Base-by-base conservation (phyloP, 2,329 filamentous ascomycete species). In the Calonectria pteridis region DNA sequence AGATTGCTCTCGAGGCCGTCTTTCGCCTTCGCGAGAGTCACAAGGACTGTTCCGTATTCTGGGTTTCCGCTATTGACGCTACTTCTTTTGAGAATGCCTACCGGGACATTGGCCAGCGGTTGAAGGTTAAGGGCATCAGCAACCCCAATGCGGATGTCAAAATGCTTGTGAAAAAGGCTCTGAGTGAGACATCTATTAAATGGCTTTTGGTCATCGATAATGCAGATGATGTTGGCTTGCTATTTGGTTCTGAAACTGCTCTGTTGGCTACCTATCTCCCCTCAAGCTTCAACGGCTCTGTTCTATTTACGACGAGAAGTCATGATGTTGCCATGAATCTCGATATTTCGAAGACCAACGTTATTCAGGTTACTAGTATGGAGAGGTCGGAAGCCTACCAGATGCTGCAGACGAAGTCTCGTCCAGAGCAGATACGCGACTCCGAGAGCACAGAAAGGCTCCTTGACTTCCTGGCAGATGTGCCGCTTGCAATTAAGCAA, bases 141-240 rank as follows among this genome's bases (percentile, higher is more conserved):
- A 73, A 86, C 16, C 73, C 80, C 1, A 80, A 83, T 6, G 80
- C 78, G 0, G 83, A 88, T 68, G 68, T 85, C 1, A 85, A 83
- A 53, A n/a, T 43, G 18, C 79, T 86, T 2, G 83, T 88, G 5
- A 85, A 84, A 49, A 51, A 43, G 6, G 76, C 74, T 9, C 72
- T 88, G 1, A 83, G 80, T 43, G 67, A 79, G 28, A 71, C 37
- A 16, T 72, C 62, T 1, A 79, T 81, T 2, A 67, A 73, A 0
- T 88, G 86, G 87, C 77, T 88, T 2, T 69, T 88, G 51, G 78
- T 89, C 51, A 66, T 88, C 20, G 86, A 89, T 67, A 88, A 87
- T 65, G 85, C 84, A 16, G 85, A 88, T 67, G 84, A 88, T 67
- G 53, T 59, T 6, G 69, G 81, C 2, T 67, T 86, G 3, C 67